Base-by-base conservation (phyloP, 768 basidiomycete genomes). In the Collybia sp. region DNA sequence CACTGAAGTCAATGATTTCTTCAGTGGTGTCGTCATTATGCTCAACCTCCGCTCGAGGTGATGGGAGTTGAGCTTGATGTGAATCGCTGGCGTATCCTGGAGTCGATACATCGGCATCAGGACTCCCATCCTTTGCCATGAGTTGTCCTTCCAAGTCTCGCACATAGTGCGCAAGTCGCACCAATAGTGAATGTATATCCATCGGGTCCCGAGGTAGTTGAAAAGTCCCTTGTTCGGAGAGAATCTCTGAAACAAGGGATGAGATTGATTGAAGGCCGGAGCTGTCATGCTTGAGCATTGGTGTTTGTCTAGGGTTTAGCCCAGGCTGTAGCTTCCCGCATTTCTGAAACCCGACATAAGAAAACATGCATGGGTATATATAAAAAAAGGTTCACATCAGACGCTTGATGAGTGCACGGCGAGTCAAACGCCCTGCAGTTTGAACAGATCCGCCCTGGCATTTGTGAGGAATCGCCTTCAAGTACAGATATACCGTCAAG, bases 401-500 rank as follows among this genome's bases (percentile, higher is more conserved):
- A 75, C 49, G 75, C 73, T 31, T 72, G 53, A 53, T 83, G 83
- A 3, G 73, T 77, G 56, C 83, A 85, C 33, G 72, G 66, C 1
- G 71, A 64, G 34, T 64, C 66, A 37, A 70, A 74, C 1, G 68
- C 53, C 1, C 68, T 65, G 53, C 83, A 85, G 51, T 81, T 82
- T 0, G 80, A 71, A 54, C 83, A 85, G 33, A 64, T 59, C 19
- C 75, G 76, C 2, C 67, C 65, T 4, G 73, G 74, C 72, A 74
- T 78, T 46, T 71, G 75, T 15, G 79, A 77, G 52, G 83, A 85
- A 49, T 86, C 79, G 50, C 80, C 80, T 80, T 45, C 13, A 46
- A 38, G 44, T 40, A 11, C 13, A 17, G 34, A 41, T 37, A 42
- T 11, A 32, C 37, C 37, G 42, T 36, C 15, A 40, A 37, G 35